Percentiles rank a stretch among this genome's conserved stretches.
These are phyloP conservation scores for Crotalaria pallida DNA, from an alignment of 306 rosid species.

Conservation along the genomic window DNA sequence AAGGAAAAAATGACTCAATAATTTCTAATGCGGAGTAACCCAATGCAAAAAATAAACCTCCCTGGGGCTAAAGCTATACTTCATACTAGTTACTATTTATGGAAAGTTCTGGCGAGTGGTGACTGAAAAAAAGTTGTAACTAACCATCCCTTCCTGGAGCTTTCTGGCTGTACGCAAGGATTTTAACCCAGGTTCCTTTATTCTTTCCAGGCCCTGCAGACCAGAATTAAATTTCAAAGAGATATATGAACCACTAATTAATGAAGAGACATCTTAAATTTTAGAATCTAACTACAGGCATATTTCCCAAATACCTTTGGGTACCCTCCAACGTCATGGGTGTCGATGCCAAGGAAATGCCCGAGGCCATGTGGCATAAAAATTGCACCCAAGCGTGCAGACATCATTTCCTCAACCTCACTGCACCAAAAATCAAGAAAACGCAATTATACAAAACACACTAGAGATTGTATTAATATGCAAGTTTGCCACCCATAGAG, in stretches of 20 bases:
- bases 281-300: constrained; percentile 2
- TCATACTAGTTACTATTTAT: not conserved
- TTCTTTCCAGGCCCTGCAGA: constrained; percentile 62
- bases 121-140: constrained; percentile 17
- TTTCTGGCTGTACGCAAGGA: constrained; percentile 59
- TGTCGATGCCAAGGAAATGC: constrained; percentile 92
- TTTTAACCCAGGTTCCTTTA: constrained; percentile 73
- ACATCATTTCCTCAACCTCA: constrained; percentile 68
- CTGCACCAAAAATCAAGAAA: constrained; percentile 36
- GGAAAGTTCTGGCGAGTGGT: not conserved
- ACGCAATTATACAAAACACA: not conserved
- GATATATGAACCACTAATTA: not conserved
- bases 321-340: constrained; percentile 98
- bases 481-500: not conserved
- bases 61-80: not conserved
- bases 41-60: not conserved
- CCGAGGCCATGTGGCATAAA: constrained; percentile 96
- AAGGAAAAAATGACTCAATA: not conserved
- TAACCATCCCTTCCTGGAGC: constrained; percentile 82
- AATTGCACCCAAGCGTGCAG: constrained; percentile 62
- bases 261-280: not conserved
- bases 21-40: not conserved
- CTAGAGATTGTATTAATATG: not conserved
- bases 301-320: constrained; percentile 43
- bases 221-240: constrained; percentile 5